Percentiles rank a stretch among this genome's conserved stretches.
phyloP scores from a whole-genome alignment of 768 basidiomycete genomes.

The Lactifluus rugatus region DNA sequence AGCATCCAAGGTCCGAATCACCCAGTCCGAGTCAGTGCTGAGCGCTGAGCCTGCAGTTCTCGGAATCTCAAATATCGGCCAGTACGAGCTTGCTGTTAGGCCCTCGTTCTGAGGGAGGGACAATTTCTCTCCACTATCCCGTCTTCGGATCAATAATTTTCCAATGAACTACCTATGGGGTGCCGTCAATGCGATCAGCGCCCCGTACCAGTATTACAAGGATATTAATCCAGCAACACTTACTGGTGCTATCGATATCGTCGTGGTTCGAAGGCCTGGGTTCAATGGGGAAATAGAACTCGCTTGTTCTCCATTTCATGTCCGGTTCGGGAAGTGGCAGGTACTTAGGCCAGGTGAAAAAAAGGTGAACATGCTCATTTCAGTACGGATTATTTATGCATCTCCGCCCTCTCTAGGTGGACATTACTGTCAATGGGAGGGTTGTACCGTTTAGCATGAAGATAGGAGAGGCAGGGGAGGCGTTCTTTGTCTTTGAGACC shows the following conservation, averaged over 20 bases:
- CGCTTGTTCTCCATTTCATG: slow-evolving; percentile 92
- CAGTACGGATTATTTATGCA: neutral
- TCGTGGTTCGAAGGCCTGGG: slow-evolving; percentile 77
- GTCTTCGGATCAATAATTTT: neutral
- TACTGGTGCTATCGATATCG: slow-evolving; percentile 98
- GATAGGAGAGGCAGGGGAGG: slow-evolving; percentile 97
- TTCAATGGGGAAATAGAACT: slow-evolving; percentile 56
- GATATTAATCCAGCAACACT: slow-evolving; percentile 95
- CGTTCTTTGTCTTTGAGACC: slow-evolving; percentile 97
- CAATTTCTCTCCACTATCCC: neutral
- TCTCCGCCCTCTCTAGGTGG: slow-evolving; percentile 47
- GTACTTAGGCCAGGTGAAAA: slow-evolving; percentile 91
- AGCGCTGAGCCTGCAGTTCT: too few relatives aligned
- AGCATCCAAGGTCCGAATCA: too few relatives aligned
- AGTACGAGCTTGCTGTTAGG: neutral
- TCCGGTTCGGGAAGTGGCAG: slow-evolving; percentile 95
- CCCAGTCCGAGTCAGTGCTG: too few relatives aligned
- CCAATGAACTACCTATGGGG: slow-evolving; percentile 83
- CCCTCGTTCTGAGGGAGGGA: neutral
- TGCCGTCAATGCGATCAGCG: slow-evolving; percentile 75
- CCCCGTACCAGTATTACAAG: slow-evolving; percentile 84
- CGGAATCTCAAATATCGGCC: too few relatives aligned
- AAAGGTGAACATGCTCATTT: slow-evolving; percentile 43
- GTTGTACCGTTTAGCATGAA: slow-evolving; percentile 94
- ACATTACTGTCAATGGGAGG: slow-evolving; percentile 77